phyloP scores from a whole-genome alignment of 257 asterid genomes.

The Haberlea rhodopensis region DNA sequence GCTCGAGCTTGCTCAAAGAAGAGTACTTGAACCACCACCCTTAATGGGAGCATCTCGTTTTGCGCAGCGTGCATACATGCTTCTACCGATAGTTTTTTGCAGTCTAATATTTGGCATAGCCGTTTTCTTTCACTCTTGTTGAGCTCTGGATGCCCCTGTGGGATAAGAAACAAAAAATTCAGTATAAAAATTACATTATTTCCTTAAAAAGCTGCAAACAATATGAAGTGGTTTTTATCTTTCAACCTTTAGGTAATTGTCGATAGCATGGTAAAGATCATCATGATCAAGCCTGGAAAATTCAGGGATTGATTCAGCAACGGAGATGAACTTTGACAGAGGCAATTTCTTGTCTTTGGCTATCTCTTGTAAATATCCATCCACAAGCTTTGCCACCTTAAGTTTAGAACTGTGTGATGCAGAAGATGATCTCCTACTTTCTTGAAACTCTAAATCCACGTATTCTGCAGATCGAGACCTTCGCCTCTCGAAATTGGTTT shows the following conservation, averaged over 20 bases:
- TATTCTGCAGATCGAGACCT: slow-evolving; percentile 83
- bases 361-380: slow-evolving; percentile 64
- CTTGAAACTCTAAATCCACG: slow-evolving; percentile 64
- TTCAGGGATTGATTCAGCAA: slow-evolving; percentile 71
- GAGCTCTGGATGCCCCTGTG: slow-evolving; percentile 77
- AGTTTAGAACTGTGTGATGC: slow-evolving; percentile 74
- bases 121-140: slow-evolving; percentile 77
- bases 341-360: slow-evolving; percentile 54
- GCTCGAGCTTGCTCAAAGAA: slow-evolving; percentile 92
- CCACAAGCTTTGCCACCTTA: slow-evolving; percentile 80
- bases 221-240: neutral
- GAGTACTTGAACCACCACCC: slow-evolving; percentile 89
- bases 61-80: slow-evolving; percentile 95
- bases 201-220: neutral
- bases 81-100: slow-evolving; percentile 71
- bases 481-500: slow-evolving; percentile 53
- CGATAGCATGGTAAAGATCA: slow-evolving; percentile 82
- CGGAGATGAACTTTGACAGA: slow-evolving; percentile 54
- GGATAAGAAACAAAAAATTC: neutral
- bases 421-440: slow-evolving; percentile 82
- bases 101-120: slow-evolving; percentile 61
- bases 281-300: slow-evolving; percentile 84
- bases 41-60: slow-evolving; percentile 76
- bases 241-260: slow-evolving; percentile 76
- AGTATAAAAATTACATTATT: neutral